Evolutionary conservation across 768 basidiomycete genomes (phyloP), one percentile per base, ranked within the genome.

Genomic region (Lyophyllum shimeji): DNA sequence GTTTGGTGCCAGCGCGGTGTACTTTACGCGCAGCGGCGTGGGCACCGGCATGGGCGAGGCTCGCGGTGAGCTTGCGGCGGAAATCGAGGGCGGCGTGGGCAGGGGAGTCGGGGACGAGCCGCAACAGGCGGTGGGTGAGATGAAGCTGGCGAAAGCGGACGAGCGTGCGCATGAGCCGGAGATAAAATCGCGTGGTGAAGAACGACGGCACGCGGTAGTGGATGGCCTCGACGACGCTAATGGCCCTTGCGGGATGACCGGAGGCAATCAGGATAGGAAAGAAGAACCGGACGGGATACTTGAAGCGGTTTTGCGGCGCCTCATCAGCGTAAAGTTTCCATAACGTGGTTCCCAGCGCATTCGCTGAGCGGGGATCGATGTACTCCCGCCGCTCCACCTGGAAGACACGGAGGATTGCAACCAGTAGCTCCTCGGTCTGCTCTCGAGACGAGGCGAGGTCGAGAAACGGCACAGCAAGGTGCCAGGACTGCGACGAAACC

Each of bases 201-300:
- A 77, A 80, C 4, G 50, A 15, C 0, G 77, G 74, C 1, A 50
- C 21, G 5, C 57, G 65, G 9, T 51, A 49, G 43, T 73, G 60
- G 29, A 86, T 67, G 45, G 64, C 66, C 55, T 76, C 67, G 40
- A 84, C 67, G 23, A 83, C 60, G 40, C 68, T 57, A 1, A 80
- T 60, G 8, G 78, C 72, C 20, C 67, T 63, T 0, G 63, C 58
- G 8, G 77, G 67, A 43, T 76, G 71, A 11, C 67, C 71, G 3
- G 75, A 71, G 23, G 68, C 53, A 17, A 77, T 65, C 69, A 80
- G 62, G 52, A 76, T 65, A 25, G 63, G 63, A 53, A 84, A 67
- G 24, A 81, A 72, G 49, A 75, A 78, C 11, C 80, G 76, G 31
- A 85, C 63, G n/a, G 76, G 77, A 60, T 77, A 76, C 52, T 78